Conservation (phyloP, 768 basidiomycete species). For the Tephrocybe sp. region DNA sequence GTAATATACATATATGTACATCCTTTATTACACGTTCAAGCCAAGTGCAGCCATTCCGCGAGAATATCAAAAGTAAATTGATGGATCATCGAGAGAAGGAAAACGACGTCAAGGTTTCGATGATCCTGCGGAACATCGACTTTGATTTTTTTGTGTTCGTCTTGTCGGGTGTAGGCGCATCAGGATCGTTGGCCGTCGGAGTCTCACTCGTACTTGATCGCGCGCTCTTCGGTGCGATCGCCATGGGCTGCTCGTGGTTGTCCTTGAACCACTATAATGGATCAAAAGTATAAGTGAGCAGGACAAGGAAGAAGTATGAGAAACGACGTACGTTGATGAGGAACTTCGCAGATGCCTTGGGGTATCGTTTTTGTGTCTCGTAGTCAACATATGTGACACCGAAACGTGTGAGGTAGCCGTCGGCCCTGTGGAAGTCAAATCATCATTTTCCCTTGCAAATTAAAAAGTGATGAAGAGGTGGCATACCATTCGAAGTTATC, state of each 20-base stretch:
- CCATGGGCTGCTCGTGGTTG: conserved; percentile 2
- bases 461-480: neutral
- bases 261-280: conserved; percentile 38
- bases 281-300: neutral
- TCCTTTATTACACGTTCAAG: no score
- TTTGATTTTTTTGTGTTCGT: neutral
- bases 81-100: neutral
- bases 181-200: neutral
- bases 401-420: conserved; percentile 55
- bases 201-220: neutral
- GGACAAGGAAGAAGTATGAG: neutral
- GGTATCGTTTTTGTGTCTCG: conserved; percentile 50
- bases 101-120: neutral
- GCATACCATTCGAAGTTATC: conserved; percentile 69
- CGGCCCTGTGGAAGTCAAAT: conserved; percentile 35
- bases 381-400: conserved; percentile 61
- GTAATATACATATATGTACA: no score
- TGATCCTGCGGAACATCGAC: neutral
- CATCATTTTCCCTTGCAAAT: neutral
- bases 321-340: conserved; percentile 44
- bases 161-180: neutral
- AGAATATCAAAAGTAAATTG: no score
- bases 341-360: conserved; percentile 58
- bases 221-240: neutral
- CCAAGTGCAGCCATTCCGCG: no score